Percentiles rank a stretch among this genome's conserved stretches.
Evolutionary conservation across 768 basidiomycete species (phyloP).

Genomic region (Naganishia onofrii): DNA sequence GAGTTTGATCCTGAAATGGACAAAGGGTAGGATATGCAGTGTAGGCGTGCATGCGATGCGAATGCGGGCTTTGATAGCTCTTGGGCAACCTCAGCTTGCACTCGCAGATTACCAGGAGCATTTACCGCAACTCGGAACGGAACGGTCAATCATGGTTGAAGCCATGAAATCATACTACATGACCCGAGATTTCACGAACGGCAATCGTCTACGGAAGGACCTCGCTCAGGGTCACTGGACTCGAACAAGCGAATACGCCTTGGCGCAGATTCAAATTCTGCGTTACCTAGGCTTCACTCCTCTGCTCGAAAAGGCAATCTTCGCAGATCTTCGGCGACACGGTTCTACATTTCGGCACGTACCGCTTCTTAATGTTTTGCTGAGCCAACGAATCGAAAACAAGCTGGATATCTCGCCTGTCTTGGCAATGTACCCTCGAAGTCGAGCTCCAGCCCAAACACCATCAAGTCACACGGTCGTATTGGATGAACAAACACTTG

Average conservation of each 20-base stretch:
- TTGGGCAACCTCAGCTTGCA: conserved; percentile 5
- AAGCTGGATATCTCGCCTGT: conserved; percentile 7
- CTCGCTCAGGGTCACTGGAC: neutral
- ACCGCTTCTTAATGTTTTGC: conserved; percentile 7
- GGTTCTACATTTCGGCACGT: neutral
- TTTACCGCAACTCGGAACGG: conserved; percentile 1
- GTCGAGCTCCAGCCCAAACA: too few species aligned
- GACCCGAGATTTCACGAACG: conserved; percentile 5
- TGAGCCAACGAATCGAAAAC: conserved; percentile 8
- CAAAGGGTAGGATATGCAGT: conserved; percentile 17
- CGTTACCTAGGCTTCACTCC: conserved; percentile 14
- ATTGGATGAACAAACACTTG: conserved; percentile 5
- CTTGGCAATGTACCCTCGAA: conserved; percentile 5
- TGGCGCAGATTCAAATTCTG: neutral
- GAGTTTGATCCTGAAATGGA: conserved; percentile 20
- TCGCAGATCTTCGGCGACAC: conserved; percentile 11
- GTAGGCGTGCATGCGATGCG: conserved; percentile 22
- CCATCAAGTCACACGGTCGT: neutral
- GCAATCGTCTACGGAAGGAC: neutral
- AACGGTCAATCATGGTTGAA: conserved; percentile 4
- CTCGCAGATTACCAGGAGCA: conserved; percentile 11
- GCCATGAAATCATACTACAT: conserved; percentile 19
- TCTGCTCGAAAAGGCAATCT: conserved; percentile 9
- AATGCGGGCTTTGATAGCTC: conserved; percentile 14
- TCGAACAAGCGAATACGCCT: neutral